Percentiles rank a stretch among this genome's conserved stretches.
phyloP scores from a whole-genome alignment of 1,284 basidiomycete species.

The Ganoderma resinaceum region DNA sequence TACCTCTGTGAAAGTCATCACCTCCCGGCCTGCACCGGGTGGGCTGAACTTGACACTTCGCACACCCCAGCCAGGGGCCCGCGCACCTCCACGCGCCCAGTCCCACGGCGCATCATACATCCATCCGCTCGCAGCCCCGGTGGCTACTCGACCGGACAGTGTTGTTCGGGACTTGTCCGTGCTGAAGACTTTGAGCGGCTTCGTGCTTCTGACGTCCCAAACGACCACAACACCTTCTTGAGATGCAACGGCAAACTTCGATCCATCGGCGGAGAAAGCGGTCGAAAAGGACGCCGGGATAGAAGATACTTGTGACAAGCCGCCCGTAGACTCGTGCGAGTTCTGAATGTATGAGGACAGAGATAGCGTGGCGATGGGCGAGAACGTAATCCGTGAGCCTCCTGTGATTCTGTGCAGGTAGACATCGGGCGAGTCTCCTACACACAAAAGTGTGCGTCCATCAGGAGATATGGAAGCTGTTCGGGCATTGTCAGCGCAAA shows the following conservation, averaged over 20 bases:
- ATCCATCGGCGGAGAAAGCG: conserved; percentile 80
- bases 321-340: conserved; percentile 41
- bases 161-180: conserved; percentile 55
- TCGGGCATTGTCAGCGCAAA: conserved; percentile 23
- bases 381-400: conserved; percentile 60
- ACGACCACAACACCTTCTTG: conserved; percentile 86
- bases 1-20: conserved; percentile 88
- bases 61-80: conserved; percentile 79
- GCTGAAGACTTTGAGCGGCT: conserved; percentile 71
- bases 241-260: conserved; percentile 85
- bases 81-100: conserved; percentile 58
- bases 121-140: conserved; percentile 57
- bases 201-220: conserved; percentile 79
- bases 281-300: conserved; percentile 84
- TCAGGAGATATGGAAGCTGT: conserved; percentile 86
- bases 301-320: conserved; percentile 41
- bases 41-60: conserved; percentile 81
- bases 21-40: conserved; percentile 59
- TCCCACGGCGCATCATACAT: conserved; percentile 70
- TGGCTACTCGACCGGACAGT: conserved; percentile 41
- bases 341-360: conserved; percentile 58
- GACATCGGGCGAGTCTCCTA: conserved; percentile 86
- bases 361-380: conserved; percentile 60
- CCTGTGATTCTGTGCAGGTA: conserved; percentile 77
- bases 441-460: conserved; percentile 82